These are phyloP conservation scores for Emericellopsis atlantica DNA, from an alignment of 2,329 filamentous ascomycete genomes.

Conservation along the genomic window DNA sequence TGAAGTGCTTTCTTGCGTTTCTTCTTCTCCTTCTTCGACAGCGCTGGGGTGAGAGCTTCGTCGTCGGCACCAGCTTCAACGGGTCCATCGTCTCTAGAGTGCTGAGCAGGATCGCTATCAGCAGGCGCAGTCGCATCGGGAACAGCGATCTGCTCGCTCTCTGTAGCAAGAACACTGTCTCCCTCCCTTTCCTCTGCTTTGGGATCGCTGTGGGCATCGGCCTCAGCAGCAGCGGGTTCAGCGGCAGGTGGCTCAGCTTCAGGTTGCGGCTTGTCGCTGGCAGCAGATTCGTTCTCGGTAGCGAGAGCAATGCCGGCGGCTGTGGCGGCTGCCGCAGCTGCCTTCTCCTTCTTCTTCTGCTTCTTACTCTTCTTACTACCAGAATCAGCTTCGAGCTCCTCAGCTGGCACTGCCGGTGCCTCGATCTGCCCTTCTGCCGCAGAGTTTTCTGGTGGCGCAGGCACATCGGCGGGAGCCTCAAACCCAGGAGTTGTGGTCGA, in stretches of 20 bases:
- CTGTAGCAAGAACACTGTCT: neutral
- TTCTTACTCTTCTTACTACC: too few relatives aligned
- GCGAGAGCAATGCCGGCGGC: too few relatives aligned
- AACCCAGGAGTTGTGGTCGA: neutral
- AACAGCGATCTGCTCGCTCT: neutral
- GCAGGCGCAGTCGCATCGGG: neutral
- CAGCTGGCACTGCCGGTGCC: too few relatives aligned
- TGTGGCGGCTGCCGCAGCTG: too few relatives aligned
- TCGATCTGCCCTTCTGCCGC: too few relatives aligned
- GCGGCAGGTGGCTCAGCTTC: neutral
- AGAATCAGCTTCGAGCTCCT: too few relatives aligned
- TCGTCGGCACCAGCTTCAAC: neutral
- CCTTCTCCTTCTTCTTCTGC: too few relatives aligned
- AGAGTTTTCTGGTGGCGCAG: too few relatives aligned
- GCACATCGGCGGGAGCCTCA: neutral
- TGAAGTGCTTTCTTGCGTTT: slow-evolving; percentile 4
- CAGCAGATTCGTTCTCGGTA: too few relatives aligned
- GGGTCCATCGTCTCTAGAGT: neutral
- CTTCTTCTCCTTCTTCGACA: slow-evolving; percentile 6
- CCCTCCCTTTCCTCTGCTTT: too few relatives aligned
- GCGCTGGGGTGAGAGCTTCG: neutral
- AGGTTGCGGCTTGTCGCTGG: too few relatives aligned
- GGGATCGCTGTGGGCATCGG: too few relatives aligned
- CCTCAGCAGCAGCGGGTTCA: neutral
- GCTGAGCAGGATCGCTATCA: neutral